Evolutionary conservation across 208 protist genomes (phyloP).

Genomic region (Trypanosoma conorhini): DNA sequence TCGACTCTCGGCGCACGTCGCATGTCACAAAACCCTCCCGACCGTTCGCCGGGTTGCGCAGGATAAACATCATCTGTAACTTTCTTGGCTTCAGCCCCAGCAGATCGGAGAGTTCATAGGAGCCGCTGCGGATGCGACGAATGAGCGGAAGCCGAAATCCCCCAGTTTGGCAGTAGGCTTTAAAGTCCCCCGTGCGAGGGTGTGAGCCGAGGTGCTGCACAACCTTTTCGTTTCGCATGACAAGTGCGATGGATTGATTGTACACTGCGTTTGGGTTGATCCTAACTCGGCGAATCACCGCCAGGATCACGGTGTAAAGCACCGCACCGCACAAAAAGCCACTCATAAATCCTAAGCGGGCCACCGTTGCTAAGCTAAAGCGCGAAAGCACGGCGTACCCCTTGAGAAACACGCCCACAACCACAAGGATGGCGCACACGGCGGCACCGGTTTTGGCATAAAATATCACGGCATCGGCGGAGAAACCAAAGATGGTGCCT

Average conservation of each 20-base stretch:
- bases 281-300: conserved; percentile 50
- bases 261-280: conserved; percentile 89
- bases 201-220: conserved; percentile 73
- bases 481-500: conserved; percentile 80
- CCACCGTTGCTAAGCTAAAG: conserved; percentile 82
- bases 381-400: conserved; percentile 69
- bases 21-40: conserved; percentile 81
- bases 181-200: conserved; percentile 85
- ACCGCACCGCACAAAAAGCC: conserved; percentile 75
- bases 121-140: conserved; percentile 83
- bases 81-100: conserved; percentile 76
- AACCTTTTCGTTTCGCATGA: conserved; percentile 81
- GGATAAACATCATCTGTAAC: conserved; percentile 88
- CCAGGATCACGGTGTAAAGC: conserved; percentile 55
- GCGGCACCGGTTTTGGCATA: conserved; percentile 68
- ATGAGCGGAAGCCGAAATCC: conserved; percentile 84
- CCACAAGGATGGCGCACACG: conserved; percentile 29
- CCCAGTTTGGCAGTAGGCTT: conserved; percentile 68
- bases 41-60: conserved; percentile 65
- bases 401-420: conserved; percentile 78
- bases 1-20: conserved; percentile 75
- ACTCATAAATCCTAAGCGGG: conserved; percentile 76
- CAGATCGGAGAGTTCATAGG: conserved; percentile 81
- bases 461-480: conserved; percentile 78
- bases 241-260: conserved; percentile 89